Conservation (phyloP, 1,139 yeast species). For the Hyphopichia wangnamkhiaoensis region DNA sequence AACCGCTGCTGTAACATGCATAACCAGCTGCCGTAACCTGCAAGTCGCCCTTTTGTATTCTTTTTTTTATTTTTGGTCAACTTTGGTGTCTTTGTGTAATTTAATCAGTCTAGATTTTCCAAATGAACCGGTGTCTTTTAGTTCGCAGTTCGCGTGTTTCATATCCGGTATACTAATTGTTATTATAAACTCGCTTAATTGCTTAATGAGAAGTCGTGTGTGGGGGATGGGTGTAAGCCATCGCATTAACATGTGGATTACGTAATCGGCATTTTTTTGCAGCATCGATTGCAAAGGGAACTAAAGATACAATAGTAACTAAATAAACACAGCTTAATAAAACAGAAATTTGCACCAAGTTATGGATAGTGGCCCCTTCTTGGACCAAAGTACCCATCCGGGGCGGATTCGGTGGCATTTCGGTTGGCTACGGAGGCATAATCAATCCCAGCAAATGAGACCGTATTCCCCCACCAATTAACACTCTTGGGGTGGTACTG, state of each 20-base stretch:
- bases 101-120: not conserved
- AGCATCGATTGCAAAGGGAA: too few relatives aligned
- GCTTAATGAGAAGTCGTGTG: not conserved
- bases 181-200: not conserved
- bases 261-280: too few relatives aligned
- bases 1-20: too few relatives aligned
- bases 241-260: too few relatives aligned
- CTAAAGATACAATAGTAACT: not conserved
- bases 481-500: slow-evolving; percentile 40
- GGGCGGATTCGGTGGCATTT: slow-evolving; percentile 24
- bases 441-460: slow-evolving; percentile 43
- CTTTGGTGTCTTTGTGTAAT: not conserved
- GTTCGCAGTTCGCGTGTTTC: not conserved
- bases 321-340: too few relatives aligned
- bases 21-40: too few relatives aligned
- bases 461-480: slow-evolving; percentile 62
- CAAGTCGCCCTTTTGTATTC: too few relatives aligned
- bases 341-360: too few relatives aligned
- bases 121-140: too few relatives aligned
- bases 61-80: not conserved
- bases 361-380: slow-evolving; percentile 14
- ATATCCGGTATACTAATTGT: not conserved
- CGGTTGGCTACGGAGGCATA: too few relatives aligned
- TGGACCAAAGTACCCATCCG: slow-evolving; percentile 51
- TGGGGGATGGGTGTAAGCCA: not conserved